phyloP scores from a whole-genome alignment of 1,139 yeast species.

The Sugiyamaella grinbergsii region DNA sequence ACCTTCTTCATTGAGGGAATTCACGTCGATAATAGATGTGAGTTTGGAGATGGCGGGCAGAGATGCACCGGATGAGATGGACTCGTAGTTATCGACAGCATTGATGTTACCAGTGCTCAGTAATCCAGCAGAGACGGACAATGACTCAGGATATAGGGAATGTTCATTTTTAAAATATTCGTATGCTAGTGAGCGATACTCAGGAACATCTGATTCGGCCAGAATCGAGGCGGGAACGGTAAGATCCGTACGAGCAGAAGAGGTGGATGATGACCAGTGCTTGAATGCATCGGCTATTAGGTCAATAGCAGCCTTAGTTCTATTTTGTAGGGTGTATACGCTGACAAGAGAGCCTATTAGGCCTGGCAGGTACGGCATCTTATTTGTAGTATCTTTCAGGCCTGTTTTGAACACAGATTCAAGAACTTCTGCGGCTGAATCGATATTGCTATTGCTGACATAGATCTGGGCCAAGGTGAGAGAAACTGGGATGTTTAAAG shows the following conservation, averaged over 20 bases:
- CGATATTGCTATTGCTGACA: slow-evolving; percentile 45
- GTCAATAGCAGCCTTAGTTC: slow-evolving; percentile 28
- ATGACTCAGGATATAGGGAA: slow-evolving; percentile 4
- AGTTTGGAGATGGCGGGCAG: slow-evolving; percentile 40
- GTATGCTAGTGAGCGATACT: slow-evolving; percentile 23
- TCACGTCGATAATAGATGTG: slow-evolving; percentile 47
- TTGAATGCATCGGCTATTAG: slow-evolving; percentile 32
- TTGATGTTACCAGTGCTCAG: slow-evolving; percentile 30
- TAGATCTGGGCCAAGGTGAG: slow-evolving; percentile 51
- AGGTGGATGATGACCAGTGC: slow-evolving; percentile 25
- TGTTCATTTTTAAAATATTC: slow-evolving; percentile 20
- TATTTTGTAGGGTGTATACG: slow-evolving; percentile 49
- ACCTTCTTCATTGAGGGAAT: slow-evolving; percentile 46
- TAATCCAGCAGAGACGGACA: slow-evolving; percentile 28
- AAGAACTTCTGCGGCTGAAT: slow-evolving; percentile 51
- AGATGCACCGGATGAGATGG: slow-evolving; percentile 6
- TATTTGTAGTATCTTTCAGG: slow-evolving; percentile 21
- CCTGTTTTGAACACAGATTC: slow-evolving; percentile 38
- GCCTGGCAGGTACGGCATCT: slow-evolving; percentile 46
- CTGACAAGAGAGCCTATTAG: slow-evolving; percentile 50
- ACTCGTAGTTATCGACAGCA: slow-evolving; percentile 17
- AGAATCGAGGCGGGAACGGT: slow-evolving; percentile 25
- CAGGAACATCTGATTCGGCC: slow-evolving; percentile 23
- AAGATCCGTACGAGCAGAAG: background rate
- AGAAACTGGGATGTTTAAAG: slow-evolving; percentile 23